Base-by-base conservation (phyloP, 768 basidiomycete species). In the Tulasnella sp. region DNA sequence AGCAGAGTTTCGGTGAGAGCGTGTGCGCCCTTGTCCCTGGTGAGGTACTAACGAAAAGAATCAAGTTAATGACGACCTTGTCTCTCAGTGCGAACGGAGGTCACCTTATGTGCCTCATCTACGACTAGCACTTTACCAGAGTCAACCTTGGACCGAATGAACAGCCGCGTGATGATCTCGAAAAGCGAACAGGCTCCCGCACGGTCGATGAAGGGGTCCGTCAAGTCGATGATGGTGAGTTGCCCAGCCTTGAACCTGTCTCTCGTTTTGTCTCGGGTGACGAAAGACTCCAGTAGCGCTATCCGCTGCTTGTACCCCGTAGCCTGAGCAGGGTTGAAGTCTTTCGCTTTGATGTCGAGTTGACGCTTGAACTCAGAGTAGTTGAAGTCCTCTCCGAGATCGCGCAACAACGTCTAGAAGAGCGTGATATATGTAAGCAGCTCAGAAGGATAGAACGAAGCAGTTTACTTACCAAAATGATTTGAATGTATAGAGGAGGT, bases 401-500 rank as follows among this genome's bases (percentile, higher is more conserved):
- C 66, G 19, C 72, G 72, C 12, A 73, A 66, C 12, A 73, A 40
- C 32, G 22, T 67, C 72, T 73, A n/a, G n/a, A n/a, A 0, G 39
- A 19, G 22, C 26, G 35, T 2, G 32, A n/a, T n/a, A n/a, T n/a
- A n/a, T n/a, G n/a, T n/a, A n/a, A n/a, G n/a, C n/a, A n/a, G n/a
- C n/a, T n/a, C n/a, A n/a, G n/a, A n/a, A n/a, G n/a, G n/a, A n/a
- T n/a, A 32, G 37, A 62, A n/a, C 19, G 40, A 71, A 37, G 11
- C n/a, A 32, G 34, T 71, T 40, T 5, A 17, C 26, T 59, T 7
- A 90, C 90, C 75, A 91, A 75, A 34, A 91, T 79, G 0, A 86
- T 84, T 68, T 91, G 90, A 76, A 91, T 85, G 77, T 91, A 91
- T 0, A 91, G 77, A 0, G 90, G 90, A 0, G 88, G 1, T 89